Percentiles rank a stretch among this genome's conserved stretches.
Conservation (phyloP, 2,329 filamentous ascomycete genomes). For the Alternaria arbusti region DNA sequence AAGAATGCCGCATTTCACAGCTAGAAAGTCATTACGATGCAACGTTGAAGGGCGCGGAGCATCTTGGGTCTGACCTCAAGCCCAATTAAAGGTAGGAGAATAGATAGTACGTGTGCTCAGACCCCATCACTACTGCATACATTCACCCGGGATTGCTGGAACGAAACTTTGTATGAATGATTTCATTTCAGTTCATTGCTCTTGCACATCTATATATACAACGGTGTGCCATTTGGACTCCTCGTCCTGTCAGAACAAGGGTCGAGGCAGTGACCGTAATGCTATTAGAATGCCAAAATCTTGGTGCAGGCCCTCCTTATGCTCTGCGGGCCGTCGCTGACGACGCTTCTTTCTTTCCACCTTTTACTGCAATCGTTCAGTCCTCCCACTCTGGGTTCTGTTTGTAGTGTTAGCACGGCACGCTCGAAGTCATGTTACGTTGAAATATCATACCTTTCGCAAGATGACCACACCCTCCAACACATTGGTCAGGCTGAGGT, state of each 20-base stretch:
- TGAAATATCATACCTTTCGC: slow-evolving; percentile 75
- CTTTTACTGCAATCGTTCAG: slow-evolving; percentile 23
- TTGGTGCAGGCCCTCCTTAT: slow-evolving; percentile 16
- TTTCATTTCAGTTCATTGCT: slow-evolving; percentile 8
- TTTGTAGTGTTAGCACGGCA: slow-evolving; percentile 16
- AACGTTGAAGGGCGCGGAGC: no score
- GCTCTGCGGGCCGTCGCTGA: not conserved
- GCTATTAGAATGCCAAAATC: slow-evolving; percentile 38
- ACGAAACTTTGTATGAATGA: not conserved
- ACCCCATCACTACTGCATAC: not conserved
- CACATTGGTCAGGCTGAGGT: slow-evolving; percentile 87
- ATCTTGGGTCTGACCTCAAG: not conserved
- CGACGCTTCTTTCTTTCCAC: slow-evolving; percentile 2
- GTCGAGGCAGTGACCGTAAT: slow-evolving; percentile 20
- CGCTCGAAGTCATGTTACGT: not conserved
- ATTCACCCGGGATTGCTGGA: not conserved
- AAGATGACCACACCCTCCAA: slow-evolving; percentile 95
- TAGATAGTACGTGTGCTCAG: not conserved
- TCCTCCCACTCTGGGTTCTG: slow-evolving; percentile 57
- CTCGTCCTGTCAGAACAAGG: not conserved
- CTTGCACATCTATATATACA: slow-evolving; percentile 40
- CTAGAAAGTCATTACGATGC: no score
- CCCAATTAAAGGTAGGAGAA: not conserved
- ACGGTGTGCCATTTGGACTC: not conserved
- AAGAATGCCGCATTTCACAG: no score